Evolutionary conservation across 1,284 basidiomycete genomes (phyloP), one percentile per base, ranked within the genome.

Genomic region (Cystobasidium slooffiae): DNA sequence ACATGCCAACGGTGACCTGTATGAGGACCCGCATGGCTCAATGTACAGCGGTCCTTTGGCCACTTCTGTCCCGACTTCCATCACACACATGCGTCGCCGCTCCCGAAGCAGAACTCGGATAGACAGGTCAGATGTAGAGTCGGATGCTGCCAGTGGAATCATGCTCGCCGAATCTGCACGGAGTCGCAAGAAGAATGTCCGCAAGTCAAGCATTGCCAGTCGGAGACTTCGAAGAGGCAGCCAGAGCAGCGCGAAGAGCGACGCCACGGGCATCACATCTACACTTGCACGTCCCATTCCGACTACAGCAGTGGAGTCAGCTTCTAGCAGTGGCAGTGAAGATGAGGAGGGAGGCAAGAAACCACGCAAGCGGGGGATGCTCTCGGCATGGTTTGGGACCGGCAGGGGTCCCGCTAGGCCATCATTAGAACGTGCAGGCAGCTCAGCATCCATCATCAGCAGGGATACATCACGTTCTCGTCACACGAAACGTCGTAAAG

Each of bases 21-120:
- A 79, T 66, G 80, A 80, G 55, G 79, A 80, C 61, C 79, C 79
- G 12, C 75, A 76, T 41, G 80, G 80, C 3, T 75, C 76, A 10
- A 74, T 80, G 55, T 79, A 76, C 65, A 74, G 77, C 18, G 80
- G 80, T 0, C 79, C 79, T 7, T 77, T 77, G n/a, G 80, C 78
- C 0, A 68, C 72, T 49, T 70, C 68, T 16, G 77, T 80, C 37
- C 80, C 80, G 7, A 80, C 78, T 18, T 77, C 76, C 44, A 76
- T 78, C 5, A 76, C 75, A 10, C 76, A 73, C 4, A 80, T 79
- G 67, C 69, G 79, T 18, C 76, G 79, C 70, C 69, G 78, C 12
- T 75, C 75, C 1, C 39, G 78, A 37, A 75, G 64, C 39, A 31
- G 77, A 7, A 67, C 73, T 43, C 78, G 37, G 24, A 59, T 72